Evolutionary conservation across 2,329 filamentous ascomycete species (phyloP), one percentile per base, ranked within the genome.

Genomic region (Cyphellophora attinorum): DNA sequence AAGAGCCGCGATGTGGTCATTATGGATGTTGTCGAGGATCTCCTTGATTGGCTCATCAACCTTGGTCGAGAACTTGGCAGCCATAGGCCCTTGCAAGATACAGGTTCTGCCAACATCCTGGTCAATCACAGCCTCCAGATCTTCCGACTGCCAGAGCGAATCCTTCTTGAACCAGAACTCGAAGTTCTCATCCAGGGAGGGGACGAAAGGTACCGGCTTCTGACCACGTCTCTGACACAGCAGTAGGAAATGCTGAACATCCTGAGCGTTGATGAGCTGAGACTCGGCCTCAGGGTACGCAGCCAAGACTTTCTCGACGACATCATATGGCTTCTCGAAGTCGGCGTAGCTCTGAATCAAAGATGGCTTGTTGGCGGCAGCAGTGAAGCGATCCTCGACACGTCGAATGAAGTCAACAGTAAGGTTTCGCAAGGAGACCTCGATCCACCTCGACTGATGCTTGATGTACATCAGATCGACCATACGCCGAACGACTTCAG

Each of bases 141-240:
- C 91, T 62, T 98, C 91, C 1, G 91, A 96, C 64, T 98, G 91
- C 91, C 91, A 98, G 5, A 98, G 74, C 2, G 91, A 98, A 60
- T 98, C 91, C 69, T 98, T 98, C 78, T 98, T 98, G 80, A 98
- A 98, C 69, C 85, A 98, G 65, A 93, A 94, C 57, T 98, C 91
- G 48, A 98, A 98, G 57, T 89, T 94, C 44, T 93, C 86, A 51
- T 98, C 91, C 14, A 98, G 72, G n/a, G 82, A 72, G 4, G 91
- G 91, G 18, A 98, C 88, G 56, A 98, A 98, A 1, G 89, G 91
- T 17, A 93, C 84, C 2, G 91, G 91, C 72, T 98, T 98, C 68
- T 98, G 91, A 27, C 81, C 81, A 31, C 82, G 84, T 23, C 86
- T 80, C 64, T 91, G 80, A 70, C 88, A 96, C 28, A 98, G 78